A percentile compares a stretch with the other conserved stretches of the same genome.
Conservation (phyloP, 1,284 basidiomycete genomes). For the Tranzscheliella williamsii region DNA sequence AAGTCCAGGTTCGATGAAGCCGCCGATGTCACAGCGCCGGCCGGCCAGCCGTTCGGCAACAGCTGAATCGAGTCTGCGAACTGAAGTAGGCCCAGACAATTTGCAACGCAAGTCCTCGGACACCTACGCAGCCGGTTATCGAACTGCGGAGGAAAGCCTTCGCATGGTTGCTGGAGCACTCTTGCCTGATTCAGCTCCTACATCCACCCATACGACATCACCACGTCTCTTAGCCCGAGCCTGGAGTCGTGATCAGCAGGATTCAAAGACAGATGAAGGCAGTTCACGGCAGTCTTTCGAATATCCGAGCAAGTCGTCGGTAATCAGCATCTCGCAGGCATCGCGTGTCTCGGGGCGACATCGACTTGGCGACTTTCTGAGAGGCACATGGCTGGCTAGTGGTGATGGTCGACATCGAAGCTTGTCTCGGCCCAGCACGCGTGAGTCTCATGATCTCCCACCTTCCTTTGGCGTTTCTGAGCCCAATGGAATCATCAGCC, state of each 20-base stretch:
- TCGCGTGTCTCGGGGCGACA: conserved; percentile 34
- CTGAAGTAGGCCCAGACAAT: conserved; percentile 16
- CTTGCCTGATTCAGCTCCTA: conserved; percentile 3
- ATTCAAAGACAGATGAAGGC: not conserved
- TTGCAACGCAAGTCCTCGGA: conserved; percentile 30
- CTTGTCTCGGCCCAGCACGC: conserved; percentile 23
- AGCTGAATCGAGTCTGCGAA: conserved; percentile 16
- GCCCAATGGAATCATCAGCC: too few relatives aligned
- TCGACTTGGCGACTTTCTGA: conserved; percentile 34
- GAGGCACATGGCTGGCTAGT: conserved; percentile 27
- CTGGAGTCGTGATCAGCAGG: not conserved
- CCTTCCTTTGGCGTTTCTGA: too few relatives aligned
- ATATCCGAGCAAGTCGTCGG: conserved; percentile 23
- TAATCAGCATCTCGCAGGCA: conserved; percentile 32
- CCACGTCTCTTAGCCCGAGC: conserved; percentile 5
- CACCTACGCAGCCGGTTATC: conserved; percentile 21
- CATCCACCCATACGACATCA: conserved; percentile 11
- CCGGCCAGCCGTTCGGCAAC: conserved; percentile 14
- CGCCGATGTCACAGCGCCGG: conserved; percentile 14
- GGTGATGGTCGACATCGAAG: conserved; percentile 21
- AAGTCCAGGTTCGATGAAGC: conserved; percentile 11
- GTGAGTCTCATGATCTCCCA: conserved; percentile 25
- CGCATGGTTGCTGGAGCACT: not conserved
- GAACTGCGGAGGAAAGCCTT: not conserved
- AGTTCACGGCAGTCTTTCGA: conserved; percentile 12